Evolutionary conservation across 805 yeast genomes (phyloP), one percentile per base, ranked within the genome.

Genomic region (Grigorovia jiainica): DNA sequence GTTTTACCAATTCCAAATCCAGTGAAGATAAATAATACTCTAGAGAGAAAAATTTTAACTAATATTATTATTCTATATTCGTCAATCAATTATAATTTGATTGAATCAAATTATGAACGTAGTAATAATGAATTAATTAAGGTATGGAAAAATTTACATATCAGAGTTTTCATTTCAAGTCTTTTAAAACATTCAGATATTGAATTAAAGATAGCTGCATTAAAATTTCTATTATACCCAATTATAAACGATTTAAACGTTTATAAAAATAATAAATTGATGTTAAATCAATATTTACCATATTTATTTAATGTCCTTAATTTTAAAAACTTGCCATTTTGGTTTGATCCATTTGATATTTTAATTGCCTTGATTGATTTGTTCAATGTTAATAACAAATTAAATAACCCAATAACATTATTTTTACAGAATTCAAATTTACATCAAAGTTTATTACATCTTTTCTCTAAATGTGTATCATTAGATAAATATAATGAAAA

Each of bases 261-360:
- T 5, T 52, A 52, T 45, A 39, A 42, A 16, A 34, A 40, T 20
- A 47, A 50, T 35, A 45, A 45, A 13, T 44, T 45, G 19, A 43
- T 47, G 2, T 31, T 56, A n/a, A 42, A 40, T 3, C 50, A 49
- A 38, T 34, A 50, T 30, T 42, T 58, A 27, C 62, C 64, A 4
- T 52, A 52, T 40, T 42, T 59, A 38, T 43, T 56, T 20, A 52
- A 51, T 7, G 46, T 52, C 11, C 50, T 59, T 36, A 52, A 58
- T 36, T 49, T 40, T 20, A 45, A 47, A 9, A 36, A 41, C n/a
- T 19, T 58, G 4, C 64, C 64, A 10, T 50, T 55, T 55, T 57
- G 63, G 61, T 60, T 52, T 44, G 60, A 57, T 45, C 60, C 62
- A 4, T 51, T 60, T 19, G 57, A 56, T 13, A 44, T 39, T 16